A percentile compares a stretch with the other conserved stretches of the same genome.
Evolutionary conservation across 208 protist genomes (phyloP).

Genomic region (Acanthamoeba culbertsoni): DNA sequence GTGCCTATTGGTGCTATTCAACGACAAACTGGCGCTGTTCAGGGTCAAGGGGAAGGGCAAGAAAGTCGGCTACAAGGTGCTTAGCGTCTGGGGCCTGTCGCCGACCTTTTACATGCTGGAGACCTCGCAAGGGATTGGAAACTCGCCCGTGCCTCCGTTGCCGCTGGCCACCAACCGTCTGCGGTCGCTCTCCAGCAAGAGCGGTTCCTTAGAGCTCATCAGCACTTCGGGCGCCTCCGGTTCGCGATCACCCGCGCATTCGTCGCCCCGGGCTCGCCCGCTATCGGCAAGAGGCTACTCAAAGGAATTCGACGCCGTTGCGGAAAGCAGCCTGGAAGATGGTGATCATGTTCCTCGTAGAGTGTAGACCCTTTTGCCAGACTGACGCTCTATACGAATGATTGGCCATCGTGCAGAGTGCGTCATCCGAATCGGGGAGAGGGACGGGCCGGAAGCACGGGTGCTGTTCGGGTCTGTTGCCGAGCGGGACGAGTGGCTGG

Average conservation of each 20-base stretch:
- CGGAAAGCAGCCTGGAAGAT: too few relatives aligned
- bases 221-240: not conserved
- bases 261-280: not conserved
- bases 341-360: not conserved
- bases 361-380: not conserved
- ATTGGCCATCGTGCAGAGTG: not conserved
- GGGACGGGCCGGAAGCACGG: not conserved
- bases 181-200: not conserved
- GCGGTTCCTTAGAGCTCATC: not conserved
- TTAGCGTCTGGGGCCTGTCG: not conserved
- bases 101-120: not conserved
- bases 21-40: conserved; percentile 2
- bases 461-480: not conserved
- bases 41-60: conserved; percentile 12
- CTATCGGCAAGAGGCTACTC: too few relatives aligned
- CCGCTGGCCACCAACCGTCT: not conserved
- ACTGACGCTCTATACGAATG: not conserved
- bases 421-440: not conserved
- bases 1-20: not conserved
- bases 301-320: too few relatives aligned
- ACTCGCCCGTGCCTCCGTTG: not conserved
- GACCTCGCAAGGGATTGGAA: not conserved
- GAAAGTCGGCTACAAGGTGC: not conserved
- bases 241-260: not conserved
- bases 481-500: not conserved